phyloP scores from a whole-genome alignment of 2,329 filamentous ascomycete species.

The Trichophyton equinum region DNA sequence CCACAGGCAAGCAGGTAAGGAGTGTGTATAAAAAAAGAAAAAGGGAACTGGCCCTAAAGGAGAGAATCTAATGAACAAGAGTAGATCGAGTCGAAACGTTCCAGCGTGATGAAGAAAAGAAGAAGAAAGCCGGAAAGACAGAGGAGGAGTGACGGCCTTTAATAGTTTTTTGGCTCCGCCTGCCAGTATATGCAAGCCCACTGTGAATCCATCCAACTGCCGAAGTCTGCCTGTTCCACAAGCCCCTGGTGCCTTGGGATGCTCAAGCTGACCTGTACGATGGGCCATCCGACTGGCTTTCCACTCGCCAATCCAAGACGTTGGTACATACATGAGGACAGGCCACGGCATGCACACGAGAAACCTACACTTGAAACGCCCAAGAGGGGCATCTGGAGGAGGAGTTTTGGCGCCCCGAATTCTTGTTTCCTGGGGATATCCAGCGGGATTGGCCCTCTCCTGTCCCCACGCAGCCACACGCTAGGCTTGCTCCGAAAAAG shows the following conservation, averaged over 20 bases:
- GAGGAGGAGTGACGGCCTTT: not conserved
- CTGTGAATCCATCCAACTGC: not conserved
- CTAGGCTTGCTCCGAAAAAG: slow-evolving; percentile 3
- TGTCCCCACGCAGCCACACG: not conserved
- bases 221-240: not conserved
- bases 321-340: not conserved
- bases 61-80: slow-evolving; percentile 1
- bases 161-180: not conserved
- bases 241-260: not conserved
- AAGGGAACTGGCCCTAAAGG: slow-evolving; percentile 9
- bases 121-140: not conserved
- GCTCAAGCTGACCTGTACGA: slow-evolving; percentile 1
- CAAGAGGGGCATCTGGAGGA: not conserved
- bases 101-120: slow-evolving; percentile 8
- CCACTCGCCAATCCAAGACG: not conserved
- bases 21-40: slow-evolving; percentile 2
- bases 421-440: not conserved
- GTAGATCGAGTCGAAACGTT: slow-evolving; percentile 7
- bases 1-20: slow-evolving; percentile 4
- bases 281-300: not conserved
- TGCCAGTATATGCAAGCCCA: slow-evolving; percentile 2
- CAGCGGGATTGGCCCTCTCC: not conserved
- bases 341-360: not conserved
- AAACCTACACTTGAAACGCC: not conserved
- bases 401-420: slow-evolving; percentile 1